Conservation (phyloP, 306 rosid species). For the Rosa multiflora region DNA sequence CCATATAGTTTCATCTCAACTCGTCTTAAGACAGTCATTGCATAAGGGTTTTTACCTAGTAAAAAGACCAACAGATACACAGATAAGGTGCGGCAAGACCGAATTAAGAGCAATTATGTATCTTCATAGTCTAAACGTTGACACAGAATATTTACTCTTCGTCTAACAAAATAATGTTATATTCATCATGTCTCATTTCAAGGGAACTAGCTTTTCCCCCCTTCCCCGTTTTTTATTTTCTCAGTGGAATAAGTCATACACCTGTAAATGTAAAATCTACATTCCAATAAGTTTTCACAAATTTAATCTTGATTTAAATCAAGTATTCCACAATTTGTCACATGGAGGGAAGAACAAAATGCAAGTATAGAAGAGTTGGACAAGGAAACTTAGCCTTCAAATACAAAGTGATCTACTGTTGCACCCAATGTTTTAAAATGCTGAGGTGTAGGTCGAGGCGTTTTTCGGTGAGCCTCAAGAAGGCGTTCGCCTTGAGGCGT, state of each 20-base stretch:
- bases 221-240: neutral
- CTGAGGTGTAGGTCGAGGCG: too few species aligned
- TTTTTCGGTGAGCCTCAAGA: too few species aligned
- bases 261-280: neutral
- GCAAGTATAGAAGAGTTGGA: neutral
- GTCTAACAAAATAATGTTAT: neutral
- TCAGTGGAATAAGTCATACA: neutral
- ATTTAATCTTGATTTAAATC: neutral
- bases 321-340: neutral
- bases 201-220: neutral
- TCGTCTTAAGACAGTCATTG: constrained; percentile 72
- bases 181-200: neutral
- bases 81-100: neutral
- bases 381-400: neutral
- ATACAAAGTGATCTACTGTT: neutral
- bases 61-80: constrained; percentile 23
- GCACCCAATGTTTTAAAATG: neutral
- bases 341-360: neutral
- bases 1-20: constrained; percentile 93
- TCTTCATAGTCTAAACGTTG: neutral
- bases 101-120: neutral
- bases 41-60: constrained; percentile 82
- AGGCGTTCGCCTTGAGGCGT: too few species aligned
- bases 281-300: neutral
- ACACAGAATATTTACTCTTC: neutral